Percentiles rank a stretch among this genome's conserved stretches.
phyloP scores from a whole-genome alignment of 2,329 filamentous ascomycete species.

The Neophaeococcomyces mojaviensis region DNA sequence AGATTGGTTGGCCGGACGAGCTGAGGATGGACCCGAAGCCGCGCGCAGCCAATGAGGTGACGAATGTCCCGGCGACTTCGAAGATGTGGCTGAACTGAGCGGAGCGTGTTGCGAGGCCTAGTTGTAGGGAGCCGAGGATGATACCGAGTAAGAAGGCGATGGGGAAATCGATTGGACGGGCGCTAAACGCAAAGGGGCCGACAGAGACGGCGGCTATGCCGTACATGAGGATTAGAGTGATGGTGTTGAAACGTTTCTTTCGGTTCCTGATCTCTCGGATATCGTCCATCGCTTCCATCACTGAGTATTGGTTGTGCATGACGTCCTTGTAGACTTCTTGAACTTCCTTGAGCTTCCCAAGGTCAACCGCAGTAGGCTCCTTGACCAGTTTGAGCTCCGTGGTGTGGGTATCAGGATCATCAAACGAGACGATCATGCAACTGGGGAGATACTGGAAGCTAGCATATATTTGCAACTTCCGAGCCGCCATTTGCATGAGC shows the following conservation, averaged over 20 bases:
- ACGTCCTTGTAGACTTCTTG: conserved; percentile 42
- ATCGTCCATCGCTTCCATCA: conserved; percentile 37
- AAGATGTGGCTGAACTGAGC: conserved; percentile 59
- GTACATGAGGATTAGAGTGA: conserved; percentile 56
- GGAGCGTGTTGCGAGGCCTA: conserved; percentile 65
- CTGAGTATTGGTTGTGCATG: conserved; percentile 38
- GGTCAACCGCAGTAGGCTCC: conserved; percentile 35
- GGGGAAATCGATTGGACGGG: conserved; percentile 68
- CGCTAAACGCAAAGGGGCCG: conserved; percentile 72
- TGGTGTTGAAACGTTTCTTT: conserved; percentile 47
- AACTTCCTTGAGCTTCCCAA: conserved; percentile 35
- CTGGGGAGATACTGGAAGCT: conserved; percentile 87
- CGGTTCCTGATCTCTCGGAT: conserved; percentile 48
- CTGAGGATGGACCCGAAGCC: conserved; percentile 58
- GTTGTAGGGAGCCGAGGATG: conserved; percentile 65
- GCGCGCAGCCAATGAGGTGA: conserved; percentile 61
- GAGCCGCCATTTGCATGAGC: conserved; percentile 82
- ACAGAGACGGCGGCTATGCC: conserved; percentile 69
- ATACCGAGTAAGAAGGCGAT: conserved; percentile 69
- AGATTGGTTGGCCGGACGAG: conserved; percentile 41
- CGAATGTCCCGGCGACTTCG: conserved; percentile 54
- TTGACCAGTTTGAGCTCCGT: conserved; percentile 41
- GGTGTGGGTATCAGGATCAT: conserved; percentile 40
- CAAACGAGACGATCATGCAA: conserved; percentile 92
- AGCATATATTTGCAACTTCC: conserved; percentile 80